These are phyloP conservation scores for Pleomassaria siparia DNA, from an alignment of 2,329 filamentous ascomycete species.

Conservation along the genomic window DNA sequence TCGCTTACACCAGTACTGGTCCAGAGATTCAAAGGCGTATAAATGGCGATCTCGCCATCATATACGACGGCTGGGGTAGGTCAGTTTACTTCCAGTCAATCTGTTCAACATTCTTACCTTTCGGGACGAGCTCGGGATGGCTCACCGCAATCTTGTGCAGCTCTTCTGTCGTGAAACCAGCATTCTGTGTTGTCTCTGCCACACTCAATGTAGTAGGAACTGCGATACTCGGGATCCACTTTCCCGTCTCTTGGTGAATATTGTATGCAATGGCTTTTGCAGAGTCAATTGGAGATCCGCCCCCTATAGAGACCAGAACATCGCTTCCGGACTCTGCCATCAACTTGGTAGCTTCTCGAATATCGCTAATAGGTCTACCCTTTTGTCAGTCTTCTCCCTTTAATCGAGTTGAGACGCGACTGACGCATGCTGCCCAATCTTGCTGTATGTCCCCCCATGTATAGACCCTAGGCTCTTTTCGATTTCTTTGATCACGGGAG, in stretches of 20 bases:
- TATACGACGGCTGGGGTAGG: slow-evolving; percentile 50
- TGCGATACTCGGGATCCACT: slow-evolving; percentile 42
- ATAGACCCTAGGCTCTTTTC: slow-evolving; percentile 50
- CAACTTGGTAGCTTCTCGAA: slow-evolving; percentile 36
- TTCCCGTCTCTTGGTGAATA: slow-evolving; percentile 40
- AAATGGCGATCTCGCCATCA: slow-evolving; percentile 53
- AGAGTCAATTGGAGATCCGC: slow-evolving; percentile 57
- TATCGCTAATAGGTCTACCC: slow-evolving; percentile 37
- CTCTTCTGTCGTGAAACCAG: slow-evolving; percentile 54
- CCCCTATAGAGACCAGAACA: slow-evolving; percentile 41
- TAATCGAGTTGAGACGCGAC: slow-evolving; percentile 38
- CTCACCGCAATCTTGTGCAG: slow-evolving; percentile 55
- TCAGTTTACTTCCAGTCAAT: neutral
- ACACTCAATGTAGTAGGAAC: slow-evolving; percentile 49
- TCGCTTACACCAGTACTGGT: slow-evolving; percentile 51
- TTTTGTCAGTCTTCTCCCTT: slow-evolving; percentile 11
- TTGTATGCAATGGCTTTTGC: slow-evolving; percentile 44
- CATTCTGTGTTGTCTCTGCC: slow-evolving; percentile 56
- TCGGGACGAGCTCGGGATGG: slow-evolving; percentile 47
- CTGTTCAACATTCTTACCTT: slow-evolving; percentile 21
- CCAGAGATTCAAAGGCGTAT: slow-evolving; percentile 55
- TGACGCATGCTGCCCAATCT: slow-evolving; percentile 58
- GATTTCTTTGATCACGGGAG: slow-evolving; percentile 55
- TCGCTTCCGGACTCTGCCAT: slow-evolving; percentile 42
- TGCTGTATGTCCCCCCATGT: slow-evolving; percentile 57